phyloP scores from a whole-genome alignment of 768 basidiomycete genomes.

The Lactifluus pinguis region DNA sequence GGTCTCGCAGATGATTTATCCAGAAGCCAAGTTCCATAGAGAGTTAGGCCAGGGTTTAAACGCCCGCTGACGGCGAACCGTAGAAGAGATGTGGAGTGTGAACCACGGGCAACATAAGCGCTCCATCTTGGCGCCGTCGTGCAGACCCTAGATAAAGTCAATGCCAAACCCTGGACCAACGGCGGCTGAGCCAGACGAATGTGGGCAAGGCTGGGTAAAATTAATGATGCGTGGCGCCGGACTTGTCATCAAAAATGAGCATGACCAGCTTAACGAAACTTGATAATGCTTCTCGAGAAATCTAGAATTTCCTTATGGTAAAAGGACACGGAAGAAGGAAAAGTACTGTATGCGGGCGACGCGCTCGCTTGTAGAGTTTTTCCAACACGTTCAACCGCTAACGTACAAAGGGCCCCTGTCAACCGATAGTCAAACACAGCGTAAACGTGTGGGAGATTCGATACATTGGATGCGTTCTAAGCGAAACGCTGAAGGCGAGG shows the following conservation, averaged over 20 bases:
- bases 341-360: background rate
- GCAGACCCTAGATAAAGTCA: background rate
- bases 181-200: background rate
- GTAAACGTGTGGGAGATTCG: background rate
- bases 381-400: background rate
- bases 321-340: background rate
- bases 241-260: background rate
- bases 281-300: background rate
- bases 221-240: background rate
- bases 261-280: background rate
- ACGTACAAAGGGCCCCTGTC: background rate
- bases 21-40: background rate
- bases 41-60: slow-evolving; percentile 2
- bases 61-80: background rate
- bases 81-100: background rate
- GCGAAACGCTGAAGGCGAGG: background rate
- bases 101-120: background rate
- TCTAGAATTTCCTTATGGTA: background rate
- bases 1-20: slow-evolving; percentile 1
- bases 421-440: background rate
- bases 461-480: background rate
- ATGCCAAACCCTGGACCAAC: background rate
- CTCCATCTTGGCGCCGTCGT: background rate
- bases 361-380: background rate
- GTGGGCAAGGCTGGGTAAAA: background rate